Evolutionary conservation across 2,329 filamentous ascomycete genomes (phyloP), one percentile per base, ranked within the genome.

Genomic region (Pseudogymnoascus sp.): DNA sequence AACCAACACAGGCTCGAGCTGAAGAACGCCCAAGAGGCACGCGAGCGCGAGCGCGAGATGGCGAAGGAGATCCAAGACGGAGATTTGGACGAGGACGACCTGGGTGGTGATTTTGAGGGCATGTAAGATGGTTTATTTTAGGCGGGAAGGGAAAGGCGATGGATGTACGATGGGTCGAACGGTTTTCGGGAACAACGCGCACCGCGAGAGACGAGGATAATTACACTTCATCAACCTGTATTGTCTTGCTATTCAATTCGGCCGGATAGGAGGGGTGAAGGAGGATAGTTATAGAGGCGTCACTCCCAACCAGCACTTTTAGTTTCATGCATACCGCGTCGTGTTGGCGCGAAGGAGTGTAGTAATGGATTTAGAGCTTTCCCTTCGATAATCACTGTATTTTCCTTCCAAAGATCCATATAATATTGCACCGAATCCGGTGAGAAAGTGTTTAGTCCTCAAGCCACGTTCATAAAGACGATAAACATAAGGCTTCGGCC

Each of bases 11-110:
- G 94, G 16, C 81, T 97, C 61, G 94, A 99, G 76, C 82, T 99
- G 61, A 97, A 97, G 83, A 97, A 96, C 70, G 94, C 94, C 0
- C 93, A 97, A 75, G 95, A 99, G 76, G 94, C 94, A n/a, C 84
- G 94, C 58, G 94, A 99, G 75, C 84, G 94, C 18, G 94, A 99
- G 79, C 84, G 94, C 16, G 94, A 99, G 77, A 85, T 99, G 81
- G 94, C 92, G 65, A 97, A 97, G 81, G 94, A 99, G 80, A 97
- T 99, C 72, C 91, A 96, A 76, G 94, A 97, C 67, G 94, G 93
- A 18, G 94, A 99, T 71, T 82, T 96, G 75, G 94, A 97, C 69
- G 94, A 97, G 70, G 94, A 97, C 71, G 94, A 97, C 77, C 87
- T 95, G 57, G 91, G 90, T 60, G 93, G 91, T 62, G 93, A 97